phyloP scores from a whole-genome alignment of 2,329 filamentous ascomycete genomes.

The Trichoderma brevicompactum region DNA sequence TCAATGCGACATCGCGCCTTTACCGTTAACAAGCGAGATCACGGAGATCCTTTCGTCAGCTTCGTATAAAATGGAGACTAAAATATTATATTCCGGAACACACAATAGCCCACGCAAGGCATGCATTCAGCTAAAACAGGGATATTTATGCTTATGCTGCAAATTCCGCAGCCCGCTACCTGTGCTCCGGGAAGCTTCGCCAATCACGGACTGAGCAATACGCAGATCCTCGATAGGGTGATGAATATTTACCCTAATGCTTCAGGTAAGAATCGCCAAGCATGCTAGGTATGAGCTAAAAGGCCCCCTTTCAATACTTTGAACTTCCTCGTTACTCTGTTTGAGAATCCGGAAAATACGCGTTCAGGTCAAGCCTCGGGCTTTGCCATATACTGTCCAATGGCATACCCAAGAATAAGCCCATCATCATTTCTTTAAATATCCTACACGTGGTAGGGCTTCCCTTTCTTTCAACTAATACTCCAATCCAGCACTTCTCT shows the following conservation, averaged over 20 bases:
- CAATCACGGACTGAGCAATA: conserved; percentile 11
- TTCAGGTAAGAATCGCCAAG: not conserved
- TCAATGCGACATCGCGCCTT: too few relatives aligned
- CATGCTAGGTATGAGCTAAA: not conserved
- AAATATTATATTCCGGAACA: not conserved
- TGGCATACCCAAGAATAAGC: too few relatives aligned
- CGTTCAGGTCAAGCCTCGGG: too few relatives aligned
- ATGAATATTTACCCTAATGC: not conserved
- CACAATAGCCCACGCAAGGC: not conserved
- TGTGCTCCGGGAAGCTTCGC: not conserved
- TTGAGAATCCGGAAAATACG: not conserved
- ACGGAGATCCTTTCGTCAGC: too few relatives aligned
- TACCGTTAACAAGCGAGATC: not conserved
- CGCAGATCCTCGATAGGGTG: not conserved
- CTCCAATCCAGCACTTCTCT: not conserved
- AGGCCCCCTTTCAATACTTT: not conserved
- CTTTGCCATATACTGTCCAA: too few relatives aligned
- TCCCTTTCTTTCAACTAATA: not conserved
- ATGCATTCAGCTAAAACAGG: not conserved
- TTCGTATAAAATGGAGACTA: not conserved
- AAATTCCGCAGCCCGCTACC: not conserved
- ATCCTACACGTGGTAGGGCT: not conserved
- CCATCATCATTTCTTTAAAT: not conserved
- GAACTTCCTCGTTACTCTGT: not conserved
- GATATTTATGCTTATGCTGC: not conserved